Evolutionary conservation across 164 flowering plant species (phyloP).

Genomic region (Magnolia officinalis): DNA sequence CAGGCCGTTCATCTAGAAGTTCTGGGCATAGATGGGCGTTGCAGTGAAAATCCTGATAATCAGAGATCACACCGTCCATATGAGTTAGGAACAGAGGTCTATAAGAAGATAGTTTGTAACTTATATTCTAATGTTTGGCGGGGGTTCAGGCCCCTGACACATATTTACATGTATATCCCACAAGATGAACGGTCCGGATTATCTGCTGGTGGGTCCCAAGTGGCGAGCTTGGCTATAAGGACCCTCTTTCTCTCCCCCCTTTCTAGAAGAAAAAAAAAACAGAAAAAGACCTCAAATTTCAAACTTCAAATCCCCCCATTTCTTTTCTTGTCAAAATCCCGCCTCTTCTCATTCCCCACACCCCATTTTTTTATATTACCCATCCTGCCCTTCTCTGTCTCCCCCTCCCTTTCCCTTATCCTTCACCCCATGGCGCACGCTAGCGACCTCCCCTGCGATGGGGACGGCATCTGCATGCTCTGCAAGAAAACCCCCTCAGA

Average conservation of each 20-base stretch:
- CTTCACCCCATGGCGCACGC: conserved; percentile 36
- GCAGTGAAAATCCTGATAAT: too few relatives aligned
- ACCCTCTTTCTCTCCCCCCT: background rate
- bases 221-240: background rate
- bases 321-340: background rate
- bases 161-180: too few relatives aligned
- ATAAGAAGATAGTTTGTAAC: too few relatives aligned
- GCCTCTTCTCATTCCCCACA: background rate
- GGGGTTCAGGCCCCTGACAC: too few relatives aligned
- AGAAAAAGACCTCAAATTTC: background rate
- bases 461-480: conserved; percentile 69
- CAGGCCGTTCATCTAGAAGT: too few relatives aligned
- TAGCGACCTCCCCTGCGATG: conserved; percentile 67
- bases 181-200: background rate
- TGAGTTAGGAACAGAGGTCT: too few relatives aligned
- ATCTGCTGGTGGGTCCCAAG: background rate
- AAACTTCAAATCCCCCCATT: conserved; percentile 1
- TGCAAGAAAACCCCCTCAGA: conserved; percentile 51
- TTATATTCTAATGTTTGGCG: too few relatives aligned
- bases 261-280: background rate
- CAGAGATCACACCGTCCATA: too few relatives aligned
- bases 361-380: background rate
- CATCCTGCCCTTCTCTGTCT: background rate
- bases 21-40: too few relatives aligned
- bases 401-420: background rate